Conservation (phyloP, 2,329 filamentous ascomycete species). For the Cladorrhinum sp. region DNA sequence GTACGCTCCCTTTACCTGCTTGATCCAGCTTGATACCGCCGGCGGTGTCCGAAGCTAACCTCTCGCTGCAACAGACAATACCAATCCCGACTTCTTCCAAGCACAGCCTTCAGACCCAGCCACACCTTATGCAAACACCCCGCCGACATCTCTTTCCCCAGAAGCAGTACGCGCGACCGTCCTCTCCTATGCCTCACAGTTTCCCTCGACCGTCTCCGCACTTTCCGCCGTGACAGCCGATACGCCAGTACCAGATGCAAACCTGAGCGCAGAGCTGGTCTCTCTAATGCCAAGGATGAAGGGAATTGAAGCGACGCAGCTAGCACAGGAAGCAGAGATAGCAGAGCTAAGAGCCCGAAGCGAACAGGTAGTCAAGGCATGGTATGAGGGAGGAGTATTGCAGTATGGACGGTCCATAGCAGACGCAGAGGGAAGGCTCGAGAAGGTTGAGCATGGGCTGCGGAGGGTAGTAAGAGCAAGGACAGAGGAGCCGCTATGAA, state of each 20-base stretch:
- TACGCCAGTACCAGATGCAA: conserved; percentile 54
- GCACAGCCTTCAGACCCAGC: conserved; percentile 37
- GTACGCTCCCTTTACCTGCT: conserved; percentile 38
- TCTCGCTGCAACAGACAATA: conserved; percentile 42
- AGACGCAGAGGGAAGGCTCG: conserved; percentile 66
- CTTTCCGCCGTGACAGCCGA: conserved; percentile 54
- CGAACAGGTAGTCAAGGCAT: conserved; percentile 60
- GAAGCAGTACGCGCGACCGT: conserved; percentile 54
- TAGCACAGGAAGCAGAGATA: conserved; percentile 60
- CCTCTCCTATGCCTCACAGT: conserved; percentile 54
- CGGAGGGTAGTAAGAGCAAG: conserved; percentile 56
- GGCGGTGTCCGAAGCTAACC: neutral
- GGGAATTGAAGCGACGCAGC: conserved; percentile 57
- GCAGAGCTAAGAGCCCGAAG: conserved; percentile 61
- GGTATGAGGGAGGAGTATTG: conserved; percentile 73
- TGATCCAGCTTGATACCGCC: no score
- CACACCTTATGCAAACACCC: conserved; percentile 41
- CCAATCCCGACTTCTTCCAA: conserved; percentile 55
- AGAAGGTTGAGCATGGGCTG: conserved; percentile 62
- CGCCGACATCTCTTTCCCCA: conserved; percentile 50
- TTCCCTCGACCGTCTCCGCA: conserved; percentile 54
- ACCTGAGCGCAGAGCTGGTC: conserved; percentile 54
- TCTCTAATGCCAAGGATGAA: conserved; percentile 60
- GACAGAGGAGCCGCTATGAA: conserved; percentile 45
- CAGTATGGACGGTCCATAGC: conserved; percentile 66